Conservation (phyloP, 1,139 yeast species). For the Maudiozyma humilis region DNA sequence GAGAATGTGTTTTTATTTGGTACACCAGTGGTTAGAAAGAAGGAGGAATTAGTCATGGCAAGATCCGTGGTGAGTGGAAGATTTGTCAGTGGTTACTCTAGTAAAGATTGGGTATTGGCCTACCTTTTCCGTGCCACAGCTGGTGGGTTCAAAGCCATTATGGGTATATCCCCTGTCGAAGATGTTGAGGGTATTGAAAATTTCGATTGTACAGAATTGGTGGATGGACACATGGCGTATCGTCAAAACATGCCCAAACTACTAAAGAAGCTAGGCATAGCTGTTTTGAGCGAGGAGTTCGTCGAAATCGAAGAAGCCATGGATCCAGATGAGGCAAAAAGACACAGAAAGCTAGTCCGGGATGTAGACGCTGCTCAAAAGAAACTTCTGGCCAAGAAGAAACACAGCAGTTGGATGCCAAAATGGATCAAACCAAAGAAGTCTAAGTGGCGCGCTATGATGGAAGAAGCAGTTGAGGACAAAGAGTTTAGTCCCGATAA, state of each 20-base stretch:
- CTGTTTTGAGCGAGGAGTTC: slow-evolving; percentile 81
- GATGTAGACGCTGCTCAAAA: slow-evolving; percentile 84
- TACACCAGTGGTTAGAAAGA: slow-evolving; percentile 73
- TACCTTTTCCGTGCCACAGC: slow-evolving; percentile 91
- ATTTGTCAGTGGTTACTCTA: slow-evolving; percentile 83
- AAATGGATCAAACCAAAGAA: slow-evolving; percentile 66
- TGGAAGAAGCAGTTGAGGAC: slow-evolving; percentile 47
- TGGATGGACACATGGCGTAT: slow-evolving; percentile 95
- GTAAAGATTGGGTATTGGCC: slow-evolving; percentile 94
- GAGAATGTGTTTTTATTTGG: slow-evolving; percentile 89
- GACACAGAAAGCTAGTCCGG: slow-evolving; percentile 65
- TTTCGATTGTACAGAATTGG: slow-evolving; percentile 75
- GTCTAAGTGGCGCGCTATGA: slow-evolving; percentile 58
- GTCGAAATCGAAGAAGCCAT: slow-evolving; percentile 88
- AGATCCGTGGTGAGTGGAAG: slow-evolving; percentile 85
- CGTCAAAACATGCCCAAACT: slow-evolving; percentile 87
- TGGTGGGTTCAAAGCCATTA: slow-evolving; percentile 85
- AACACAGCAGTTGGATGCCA: slow-evolving; percentile 42
- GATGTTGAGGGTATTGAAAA: slow-evolving; percentile 64
- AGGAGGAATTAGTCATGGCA: slow-evolving; percentile 70
- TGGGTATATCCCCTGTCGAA: slow-evolving; percentile 76
- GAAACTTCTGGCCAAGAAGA: slow-evolving; percentile 41
- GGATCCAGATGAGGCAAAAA: slow-evolving; percentile 78
- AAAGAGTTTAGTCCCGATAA: slow-evolving; percentile 13
- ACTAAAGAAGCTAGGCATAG: slow-evolving; percentile 62